A percentile compares a stretch with the other conserved stretches of the same genome.
Evolutionary conservation across 2,329 filamentous ascomycete species (phyloP).

Genomic region (Huntiella omanensis): DNA sequence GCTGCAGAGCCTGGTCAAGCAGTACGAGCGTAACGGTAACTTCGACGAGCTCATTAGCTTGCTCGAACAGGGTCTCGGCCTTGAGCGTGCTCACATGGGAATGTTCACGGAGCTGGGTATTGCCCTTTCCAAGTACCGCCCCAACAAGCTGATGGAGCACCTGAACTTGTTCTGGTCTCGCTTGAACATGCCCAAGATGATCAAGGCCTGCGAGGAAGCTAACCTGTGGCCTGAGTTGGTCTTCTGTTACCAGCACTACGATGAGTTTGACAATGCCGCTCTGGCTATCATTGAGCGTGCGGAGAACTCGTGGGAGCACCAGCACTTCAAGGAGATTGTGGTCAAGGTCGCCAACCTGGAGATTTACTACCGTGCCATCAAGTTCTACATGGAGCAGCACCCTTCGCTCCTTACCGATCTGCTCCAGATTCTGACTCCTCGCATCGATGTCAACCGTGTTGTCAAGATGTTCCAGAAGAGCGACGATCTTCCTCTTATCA

Average conservation of each 20-base stretch:
- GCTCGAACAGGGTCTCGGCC: slow-evolving; percentile 81
- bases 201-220: slow-evolving; percentile 79
- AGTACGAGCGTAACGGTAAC: slow-evolving; percentile 93
- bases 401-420: slow-evolving; percentile 91
- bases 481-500: slow-evolving; percentile 94
- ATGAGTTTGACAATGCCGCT: slow-evolving; percentile 94
- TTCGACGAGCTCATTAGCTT: slow-evolving; percentile 94
- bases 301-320: slow-evolving; percentile 96
- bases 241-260: slow-evolving; percentile 96
- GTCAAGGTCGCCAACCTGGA: slow-evolving; percentile 97
- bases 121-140: slow-evolving; percentile 83
- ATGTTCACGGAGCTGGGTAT: slow-evolving; percentile 92
- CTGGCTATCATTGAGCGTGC: slow-evolving; percentile 96
- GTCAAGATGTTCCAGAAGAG: slow-evolving; percentile 98
- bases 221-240: slow-evolving; percentile 95
- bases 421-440: slow-evolving; percentile 73
- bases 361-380: slow-evolving; percentile 94
- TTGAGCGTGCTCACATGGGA: slow-evolving; percentile 86
- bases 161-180: slow-evolving; percentile 96
- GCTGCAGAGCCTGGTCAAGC: slow-evolving; percentile 75
- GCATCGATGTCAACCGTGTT: slow-evolving; percentile 97
- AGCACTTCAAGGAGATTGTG: slow-evolving; percentile 97
- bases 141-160: slow-evolving; percentile 94
- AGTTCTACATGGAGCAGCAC: slow-evolving; percentile 96
- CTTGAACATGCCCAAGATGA: slow-evolving; percentile 96